Evolutionary conservation across 352 stramenopile species (phyloP).

Genomic region (Phytophthora crassamura): DNA sequence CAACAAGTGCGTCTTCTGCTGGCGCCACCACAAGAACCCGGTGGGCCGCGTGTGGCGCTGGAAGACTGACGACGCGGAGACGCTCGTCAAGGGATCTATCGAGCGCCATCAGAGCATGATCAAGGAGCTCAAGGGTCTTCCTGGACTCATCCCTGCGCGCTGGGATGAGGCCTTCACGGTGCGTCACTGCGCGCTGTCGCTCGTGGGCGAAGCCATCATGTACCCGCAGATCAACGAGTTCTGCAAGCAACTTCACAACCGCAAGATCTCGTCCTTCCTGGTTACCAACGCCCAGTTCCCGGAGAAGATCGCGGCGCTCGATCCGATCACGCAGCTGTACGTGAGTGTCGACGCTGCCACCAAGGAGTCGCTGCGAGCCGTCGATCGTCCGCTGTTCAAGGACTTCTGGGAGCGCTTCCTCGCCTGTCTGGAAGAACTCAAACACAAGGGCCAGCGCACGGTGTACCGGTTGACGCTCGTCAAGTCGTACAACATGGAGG

Average conservation of each 20-base stretch:
- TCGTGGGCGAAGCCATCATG: constrained; percentile 99
- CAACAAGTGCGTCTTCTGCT: constrained; percentile 99
- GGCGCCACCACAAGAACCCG: constrained; percentile 99
- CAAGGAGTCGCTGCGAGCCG: constrained; percentile 95
- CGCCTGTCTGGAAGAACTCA: constrained; percentile 91
- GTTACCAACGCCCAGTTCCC: constrained; percentile 99
- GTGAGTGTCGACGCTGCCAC: constrained; percentile 98
- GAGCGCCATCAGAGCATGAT: constrained; percentile 94
- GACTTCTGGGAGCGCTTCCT: constrained; percentile 98
- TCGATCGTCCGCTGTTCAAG: constrained; percentile 97
- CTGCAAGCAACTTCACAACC: constrained; percentile 94
- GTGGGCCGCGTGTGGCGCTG: constrained; percentile 98
- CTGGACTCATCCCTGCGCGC: constrained; percentile 93
- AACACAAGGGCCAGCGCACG: constrained; percentile 96
- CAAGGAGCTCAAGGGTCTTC: constrained; percentile 95
- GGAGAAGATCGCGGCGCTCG: constrained; percentile 94
- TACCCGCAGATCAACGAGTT: constrained; percentile 99
- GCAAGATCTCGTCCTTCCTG: constrained; percentile 97
- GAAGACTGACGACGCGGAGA: constrained; percentile 97
- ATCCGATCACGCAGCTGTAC: constrained; percentile 98
- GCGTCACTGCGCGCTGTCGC: constrained; percentile 96
- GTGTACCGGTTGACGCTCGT: constrained; percentile 98
- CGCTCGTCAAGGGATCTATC: constrained; percentile 95
- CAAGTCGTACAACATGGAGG: constrained; percentile 98
- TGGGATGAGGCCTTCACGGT: constrained; percentile 97